Conservation (phyloP, 225 moss, liverwort and hornwort species). For the Bryum argenteum region DNA sequence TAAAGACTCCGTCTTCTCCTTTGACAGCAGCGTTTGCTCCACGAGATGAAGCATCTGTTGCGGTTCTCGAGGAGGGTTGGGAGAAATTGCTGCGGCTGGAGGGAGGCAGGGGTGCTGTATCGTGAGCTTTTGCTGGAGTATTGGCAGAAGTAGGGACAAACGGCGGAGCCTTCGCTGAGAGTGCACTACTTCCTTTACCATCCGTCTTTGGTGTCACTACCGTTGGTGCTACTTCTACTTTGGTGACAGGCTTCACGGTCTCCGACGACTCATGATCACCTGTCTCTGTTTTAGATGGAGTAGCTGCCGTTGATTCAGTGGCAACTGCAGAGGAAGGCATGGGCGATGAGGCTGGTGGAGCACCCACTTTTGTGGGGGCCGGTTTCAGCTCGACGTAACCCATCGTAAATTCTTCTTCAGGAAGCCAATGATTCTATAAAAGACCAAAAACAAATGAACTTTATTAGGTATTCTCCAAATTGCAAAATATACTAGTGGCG, state of each 20-base stretch:
- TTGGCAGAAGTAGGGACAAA: slow-evolving; percentile 43
- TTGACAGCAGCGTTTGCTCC: slow-evolving; percentile 52
- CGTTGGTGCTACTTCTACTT: slow-evolving; percentile 35
- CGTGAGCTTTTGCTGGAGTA: slow-evolving; percentile 46
- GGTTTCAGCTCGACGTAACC: slow-evolving; percentile 86
- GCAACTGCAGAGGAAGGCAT: slow-evolving; percentile 49
- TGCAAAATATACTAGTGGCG: neutral
- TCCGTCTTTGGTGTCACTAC: slow-evolving; percentile 43
- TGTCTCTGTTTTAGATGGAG: slow-evolving; percentile 36
- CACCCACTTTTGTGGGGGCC: slow-evolving; percentile 61
- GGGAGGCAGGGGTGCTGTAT: slow-evolving; percentile 38
- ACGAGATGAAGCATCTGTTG: slow-evolving; percentile 57
- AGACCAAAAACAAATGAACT: slow-evolving; percentile 22
- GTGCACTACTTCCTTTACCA: slow-evolving; percentile 33
- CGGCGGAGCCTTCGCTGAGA: slow-evolving; percentile 61
- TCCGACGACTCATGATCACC: slow-evolving; percentile 41
- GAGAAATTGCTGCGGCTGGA: slow-evolving; percentile 53
- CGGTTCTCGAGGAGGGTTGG: slow-evolving; percentile 55
- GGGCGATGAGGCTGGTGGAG: slow-evolving; percentile 48
- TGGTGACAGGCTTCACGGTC: slow-evolving; percentile 37
- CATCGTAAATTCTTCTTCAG: slow-evolving; percentile 96
- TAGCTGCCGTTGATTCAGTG: slow-evolving; percentile 40
- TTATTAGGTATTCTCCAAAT: slow-evolving; percentile 9
- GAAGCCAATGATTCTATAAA: slow-evolving; percentile 88
- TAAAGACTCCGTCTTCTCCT: slow-evolving; percentile 55